Percentiles rank a stretch among this genome's conserved stretches.
These are phyloP conservation scores for Phoma sp. DNA, from an alignment of 2,329 filamentous ascomycete genomes.

Conservation along the genomic window DNA sequence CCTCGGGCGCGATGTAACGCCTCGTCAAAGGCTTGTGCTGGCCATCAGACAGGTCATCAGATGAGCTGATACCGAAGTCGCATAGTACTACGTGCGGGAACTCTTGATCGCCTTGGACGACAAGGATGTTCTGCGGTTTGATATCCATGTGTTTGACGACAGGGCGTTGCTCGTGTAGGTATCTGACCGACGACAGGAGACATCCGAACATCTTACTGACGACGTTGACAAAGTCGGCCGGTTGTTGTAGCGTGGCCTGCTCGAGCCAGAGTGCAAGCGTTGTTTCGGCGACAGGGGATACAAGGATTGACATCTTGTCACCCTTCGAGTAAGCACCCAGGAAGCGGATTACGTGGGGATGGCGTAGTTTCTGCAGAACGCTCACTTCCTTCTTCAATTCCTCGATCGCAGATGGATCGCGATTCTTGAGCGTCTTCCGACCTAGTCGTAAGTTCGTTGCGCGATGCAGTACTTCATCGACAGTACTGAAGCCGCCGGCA, in stretches of 20 bases:
- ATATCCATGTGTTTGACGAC: conserved; percentile 48
- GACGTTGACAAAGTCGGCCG: conserved; percentile 30
- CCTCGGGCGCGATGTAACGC: conserved; percentile 47
- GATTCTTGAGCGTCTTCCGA: conserved; percentile 49
- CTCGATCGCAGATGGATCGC: conserved; percentile 36
- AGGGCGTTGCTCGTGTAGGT: conserved; percentile 47
- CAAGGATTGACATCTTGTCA: conserved; percentile 47
- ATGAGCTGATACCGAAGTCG: conserved; percentile 47
- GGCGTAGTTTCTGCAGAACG: conserved; percentile 47
- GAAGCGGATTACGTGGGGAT: conserved; percentile 49
- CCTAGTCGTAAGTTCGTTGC: conserved; percentile 42
- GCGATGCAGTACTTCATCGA: conserved; percentile 47
- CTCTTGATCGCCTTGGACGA: conserved; percentile 37
- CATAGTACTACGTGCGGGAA: conserved; percentile 45
- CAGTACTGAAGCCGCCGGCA: conserved; percentile 46
- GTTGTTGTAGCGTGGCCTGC: conserved; percentile 24
- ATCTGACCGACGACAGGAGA: conserved; percentile 43
- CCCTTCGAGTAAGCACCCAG: conserved; percentile 45
- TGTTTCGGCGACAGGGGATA: conserved; percentile 47
- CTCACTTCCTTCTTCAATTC: conserved; percentile 46
- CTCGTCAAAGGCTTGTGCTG: conserved; percentile 38
- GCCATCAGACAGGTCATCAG: conserved; percentile 25
- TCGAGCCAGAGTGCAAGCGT: conserved; percentile 45
- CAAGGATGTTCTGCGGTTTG: conserved; percentile 49
- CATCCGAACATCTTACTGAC: conserved; percentile 47